A percentile compares a stretch with the other conserved stretches of the same genome.
Evolutionary conservation across 192 early-diverging fungal species (phyloP).

Genomic region (Piromyces finnis): DNA sequence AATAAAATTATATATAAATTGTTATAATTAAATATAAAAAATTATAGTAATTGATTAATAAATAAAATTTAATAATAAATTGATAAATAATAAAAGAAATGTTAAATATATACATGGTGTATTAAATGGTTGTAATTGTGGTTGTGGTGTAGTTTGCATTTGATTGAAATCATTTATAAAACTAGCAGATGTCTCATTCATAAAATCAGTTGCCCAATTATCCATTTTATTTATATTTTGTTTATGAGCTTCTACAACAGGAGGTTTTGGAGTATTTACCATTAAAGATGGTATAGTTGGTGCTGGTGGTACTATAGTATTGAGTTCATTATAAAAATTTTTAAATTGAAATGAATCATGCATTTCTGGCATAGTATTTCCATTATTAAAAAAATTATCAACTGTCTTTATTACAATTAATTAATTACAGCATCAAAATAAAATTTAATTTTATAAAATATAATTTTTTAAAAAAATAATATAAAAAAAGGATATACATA

Average conservation of each 20-base stretch:
- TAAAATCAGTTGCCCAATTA: background rate
- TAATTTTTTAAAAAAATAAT: too few relatives aligned
- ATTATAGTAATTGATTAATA: too few relatives aligned
- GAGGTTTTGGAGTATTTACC: background rate
- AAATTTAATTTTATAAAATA: too few relatives aligned
- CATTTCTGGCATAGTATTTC: background rate
- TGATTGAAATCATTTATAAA: background rate
- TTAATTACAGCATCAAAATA: too few relatives aligned
- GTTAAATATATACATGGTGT: background rate
- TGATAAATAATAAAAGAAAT: background rate
- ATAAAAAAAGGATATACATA: too few relatives aligned
- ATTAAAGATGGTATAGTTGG: background rate
- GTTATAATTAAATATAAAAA: too few relatives aligned
- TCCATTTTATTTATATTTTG: background rate
- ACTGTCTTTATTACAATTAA: too few relatives aligned
- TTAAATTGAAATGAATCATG: background rate
- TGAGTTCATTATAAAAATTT: background rate
- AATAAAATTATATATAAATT: too few relatives aligned
- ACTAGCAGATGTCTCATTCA: background rate
- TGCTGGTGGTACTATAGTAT: background rate
- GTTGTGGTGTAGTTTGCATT: background rate
- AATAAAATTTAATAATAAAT: too few relatives aligned
- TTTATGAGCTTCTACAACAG: background rate
- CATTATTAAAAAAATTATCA: background rate
- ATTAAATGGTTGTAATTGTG: background rate